Evolutionary conservation across 257 asterid genomes (phyloP).

Genomic region (Solanum bulbocastanum): DNA sequence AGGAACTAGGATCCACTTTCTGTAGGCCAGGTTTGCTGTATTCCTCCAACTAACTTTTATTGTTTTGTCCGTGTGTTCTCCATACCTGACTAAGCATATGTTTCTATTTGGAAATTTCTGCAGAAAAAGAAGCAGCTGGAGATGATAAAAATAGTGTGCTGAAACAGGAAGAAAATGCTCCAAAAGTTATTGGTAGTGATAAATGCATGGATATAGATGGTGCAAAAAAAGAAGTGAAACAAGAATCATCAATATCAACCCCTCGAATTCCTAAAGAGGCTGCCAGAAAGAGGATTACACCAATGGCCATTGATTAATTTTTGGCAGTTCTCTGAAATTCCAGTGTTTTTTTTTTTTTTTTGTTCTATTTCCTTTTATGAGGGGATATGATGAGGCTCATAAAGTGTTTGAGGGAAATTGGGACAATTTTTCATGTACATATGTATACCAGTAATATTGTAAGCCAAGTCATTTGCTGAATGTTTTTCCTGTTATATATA

Average conservation of each 20-base stretch:
- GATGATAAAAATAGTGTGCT: slow-evolving; percentile 5
- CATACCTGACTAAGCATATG: background rate
- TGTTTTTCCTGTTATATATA: background rate
- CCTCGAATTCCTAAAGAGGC: slow-evolving; percentile 29
- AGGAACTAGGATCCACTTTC: slow-evolving; percentile 65
- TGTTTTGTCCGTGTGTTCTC: background rate
- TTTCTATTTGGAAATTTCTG: background rate
- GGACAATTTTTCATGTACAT: background rate
- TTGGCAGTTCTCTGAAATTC: background rate
- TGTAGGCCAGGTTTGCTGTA: slow-evolving; percentile 38
- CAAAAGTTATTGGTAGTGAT: background rate
- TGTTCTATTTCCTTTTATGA: background rate
- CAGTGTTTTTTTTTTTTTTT: background rate
- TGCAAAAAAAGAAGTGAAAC: slow-evolving; percentile 15
- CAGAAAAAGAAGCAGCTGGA: background rate
- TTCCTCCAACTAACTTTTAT: background rate
- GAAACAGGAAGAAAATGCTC: slow-evolving; percentile 2
- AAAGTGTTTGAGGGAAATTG: background rate
- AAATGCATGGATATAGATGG: slow-evolving; percentile 11
- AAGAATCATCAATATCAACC: slow-evolving; percentile 19
- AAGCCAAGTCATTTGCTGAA: background rate
- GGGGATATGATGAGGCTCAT: background rate
- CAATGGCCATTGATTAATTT: slow-evolving; percentile 58
- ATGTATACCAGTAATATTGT: background rate
- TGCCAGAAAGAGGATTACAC: slow-evolving; percentile 72